These are phyloP conservation scores for Ajuga chamaepitys DNA, from an alignment of 257 asterid species.

Conservation along the genomic window DNA sequence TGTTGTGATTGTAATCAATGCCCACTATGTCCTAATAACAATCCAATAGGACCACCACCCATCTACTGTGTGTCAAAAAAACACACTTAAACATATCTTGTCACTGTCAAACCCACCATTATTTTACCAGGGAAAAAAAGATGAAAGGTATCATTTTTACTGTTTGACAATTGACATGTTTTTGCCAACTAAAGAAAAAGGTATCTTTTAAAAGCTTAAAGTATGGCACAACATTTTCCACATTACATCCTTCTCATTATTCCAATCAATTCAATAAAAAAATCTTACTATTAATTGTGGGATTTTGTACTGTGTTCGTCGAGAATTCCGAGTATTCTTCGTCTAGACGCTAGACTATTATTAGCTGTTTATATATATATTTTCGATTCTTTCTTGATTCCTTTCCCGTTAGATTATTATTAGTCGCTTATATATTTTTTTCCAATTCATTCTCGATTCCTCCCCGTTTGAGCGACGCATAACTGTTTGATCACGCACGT, in stretches of 20 bases:
- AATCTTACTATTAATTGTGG: neutral
- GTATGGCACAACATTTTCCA: conserved; percentile 10
- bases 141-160: neutral
- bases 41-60: conserved; percentile 31
- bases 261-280: neutral
- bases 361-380: too few species aligned
- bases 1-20: conserved; percentile 22
- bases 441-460: too few species aligned
- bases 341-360: too few species aligned
- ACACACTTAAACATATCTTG: conserved; percentile 24
- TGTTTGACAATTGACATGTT: conserved; percentile 23
- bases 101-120: conserved; percentile 17
- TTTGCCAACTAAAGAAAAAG: conserved; percentile 25
- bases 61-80: too few species aligned
- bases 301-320: too few species aligned
- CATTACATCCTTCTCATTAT: neutral
- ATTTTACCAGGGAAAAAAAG: neutral
- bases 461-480: too few species aligned
- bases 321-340: too few species aligned
- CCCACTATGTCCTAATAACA: conserved; percentile 9
- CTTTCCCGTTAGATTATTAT: too few species aligned
- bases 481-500: too few species aligned
- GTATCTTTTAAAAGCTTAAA: conserved; percentile 16
- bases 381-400: too few species aligned
- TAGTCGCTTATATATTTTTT: too few species aligned